Evolutionary conservation across 163 green algal species (phyloP), one percentile per base, ranked within the genome.

Genomic region (Picocystis sp.): DNA sequence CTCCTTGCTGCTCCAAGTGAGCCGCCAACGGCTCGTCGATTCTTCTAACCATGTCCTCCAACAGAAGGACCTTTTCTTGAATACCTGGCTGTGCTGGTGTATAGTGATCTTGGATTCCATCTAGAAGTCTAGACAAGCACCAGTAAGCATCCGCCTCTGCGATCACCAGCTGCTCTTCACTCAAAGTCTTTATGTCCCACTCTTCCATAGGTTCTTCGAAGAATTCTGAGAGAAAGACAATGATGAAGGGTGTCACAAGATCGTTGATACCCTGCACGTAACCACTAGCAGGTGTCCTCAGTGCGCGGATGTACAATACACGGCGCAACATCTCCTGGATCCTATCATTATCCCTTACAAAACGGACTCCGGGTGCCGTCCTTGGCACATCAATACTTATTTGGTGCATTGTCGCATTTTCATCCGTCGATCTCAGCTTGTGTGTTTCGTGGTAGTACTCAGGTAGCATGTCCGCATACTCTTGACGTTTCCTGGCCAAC

Each of bases 71-170:
- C 1, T 81, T 73, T 3, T 77, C 72, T 72, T 96, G 88, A 48
- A 97, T 97, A 50, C 89, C 89, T 0, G 89, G 89, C 74, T 97
- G 88, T 43, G 83, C 80, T 48, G 91, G 84, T 0, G 89, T 97
- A 78, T 97, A 97, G 67, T 96, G 83, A 72, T 97, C 88, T 68
- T 97, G 82, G 38, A 87, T 81, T 45, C 79, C 71, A 53, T 94
- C 83, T 33, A 96, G 65, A 61, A 95, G 64, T 65, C 87, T 87
- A 65, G 79, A 92, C 34, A 96, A 73, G 68, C 86, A 94, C 85
- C 85, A 96, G 75, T 96, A 98, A 65, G 70, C 81, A 73, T 98
- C 89, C 0, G 89, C 89, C 70, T 97, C 85, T n/a, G 89, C 80
- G 3, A 78, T 65, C 44, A 79, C 61, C 45, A 80, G 47, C 47